Percentiles rank a stretch among this genome's conserved stretches.
Conservation (phyloP, 371 early-diverging fungal species). For the Sporodiniella umbellata region DNA sequence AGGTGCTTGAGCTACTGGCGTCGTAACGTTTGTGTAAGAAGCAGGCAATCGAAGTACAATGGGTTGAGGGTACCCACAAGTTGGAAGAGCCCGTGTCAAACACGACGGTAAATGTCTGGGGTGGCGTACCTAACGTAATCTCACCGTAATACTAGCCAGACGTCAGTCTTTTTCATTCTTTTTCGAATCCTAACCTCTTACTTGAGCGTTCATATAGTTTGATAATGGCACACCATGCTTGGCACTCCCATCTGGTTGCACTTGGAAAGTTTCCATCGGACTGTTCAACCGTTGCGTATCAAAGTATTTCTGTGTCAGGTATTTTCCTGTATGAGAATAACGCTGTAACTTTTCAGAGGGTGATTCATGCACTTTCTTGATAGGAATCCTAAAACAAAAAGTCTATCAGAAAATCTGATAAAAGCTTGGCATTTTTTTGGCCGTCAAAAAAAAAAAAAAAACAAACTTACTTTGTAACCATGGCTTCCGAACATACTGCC, state of each 20-base stretch:
- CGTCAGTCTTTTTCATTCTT: no score
- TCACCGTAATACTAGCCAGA: conserved; percentile 87
- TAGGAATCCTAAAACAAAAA: conserved; percentile 59
- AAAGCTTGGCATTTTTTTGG: no score
- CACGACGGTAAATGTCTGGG: conserved; percentile 88
- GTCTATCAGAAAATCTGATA: no score
- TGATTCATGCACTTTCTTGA: conserved; percentile 68
- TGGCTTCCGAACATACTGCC: conserved; percentile 19
- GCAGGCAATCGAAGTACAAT: conserved; percentile 89
- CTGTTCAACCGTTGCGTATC: conserved; percentile 35
- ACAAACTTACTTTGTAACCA: conserved; percentile 33
- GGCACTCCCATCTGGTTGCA: conserved; percentile 51
- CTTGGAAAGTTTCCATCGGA: conserved; percentile 36
- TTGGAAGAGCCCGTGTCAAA: conserved; percentile 94
- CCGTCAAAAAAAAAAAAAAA: no score
- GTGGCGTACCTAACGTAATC: conserved; percentile 79
- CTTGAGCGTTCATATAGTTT: conserved; percentile 93
- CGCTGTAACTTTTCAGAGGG: conserved; percentile 58
- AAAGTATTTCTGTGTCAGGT: conserved; percentile 77
- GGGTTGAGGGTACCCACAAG: conserved; percentile 92
- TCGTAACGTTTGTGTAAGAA: conserved; percentile 85
- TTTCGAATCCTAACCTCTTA: conserved; percentile 10
- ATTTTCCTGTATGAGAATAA: conserved; percentile 58
- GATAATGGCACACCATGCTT: conserved; percentile 79
- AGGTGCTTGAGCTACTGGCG: conserved; percentile 64